Base-by-base conservation (phyloP, 2,329 filamentous ascomycete genomes). In the Alternaria burnsii region DNA sequence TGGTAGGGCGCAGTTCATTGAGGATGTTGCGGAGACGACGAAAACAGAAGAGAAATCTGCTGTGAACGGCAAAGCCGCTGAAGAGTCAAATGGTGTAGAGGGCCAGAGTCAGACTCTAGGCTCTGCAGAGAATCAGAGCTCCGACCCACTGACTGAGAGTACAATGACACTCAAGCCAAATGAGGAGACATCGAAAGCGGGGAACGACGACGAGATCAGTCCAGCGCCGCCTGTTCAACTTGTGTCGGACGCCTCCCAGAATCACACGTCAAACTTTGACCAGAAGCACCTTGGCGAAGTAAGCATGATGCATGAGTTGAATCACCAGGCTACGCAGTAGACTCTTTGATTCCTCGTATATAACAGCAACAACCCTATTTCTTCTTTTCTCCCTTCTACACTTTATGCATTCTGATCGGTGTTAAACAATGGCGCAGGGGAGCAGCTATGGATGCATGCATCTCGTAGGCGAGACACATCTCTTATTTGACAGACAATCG, bases 1-100 rank as follows among this genome's bases (percentile, higher is more conserved):
- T 58, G 74, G 73, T 9, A 69, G 68, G n/a, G 63, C 76, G 51
- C 76, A 81, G 62, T 76, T 80, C 52, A 78, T 81, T 44, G 82
- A 82, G 59, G 73, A 77, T 51, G 66, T 76, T 30, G 55, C 55
- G 20, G 65, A 66, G 22, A 44, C 47, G 12, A 44, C 44, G 10
- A 55, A 61, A 7, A 43, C 57, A 10, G 58, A 65, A 22, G 38
- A 52, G 20, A 58, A 60, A 14, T 36, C 57, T 4, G 48, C 44
- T 3, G 58, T 40, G 4, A 67, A 61, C 20, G 46, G 55, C 16
- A 54, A 58, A 38, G 46, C 55, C 16, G 26, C 46, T 36, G 44
- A 48, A 24, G 24, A 36, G 9, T 30, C 28, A 11, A 30, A 11
- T 30, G 28, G 28, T 30, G 9, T 30, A 10, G 28, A 30, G 11